These are phyloP conservation scores for Allomyces arbusculus DNA, from an alignment of 192 early-diverging fungal genomes.

Conservation along the genomic window DNA sequence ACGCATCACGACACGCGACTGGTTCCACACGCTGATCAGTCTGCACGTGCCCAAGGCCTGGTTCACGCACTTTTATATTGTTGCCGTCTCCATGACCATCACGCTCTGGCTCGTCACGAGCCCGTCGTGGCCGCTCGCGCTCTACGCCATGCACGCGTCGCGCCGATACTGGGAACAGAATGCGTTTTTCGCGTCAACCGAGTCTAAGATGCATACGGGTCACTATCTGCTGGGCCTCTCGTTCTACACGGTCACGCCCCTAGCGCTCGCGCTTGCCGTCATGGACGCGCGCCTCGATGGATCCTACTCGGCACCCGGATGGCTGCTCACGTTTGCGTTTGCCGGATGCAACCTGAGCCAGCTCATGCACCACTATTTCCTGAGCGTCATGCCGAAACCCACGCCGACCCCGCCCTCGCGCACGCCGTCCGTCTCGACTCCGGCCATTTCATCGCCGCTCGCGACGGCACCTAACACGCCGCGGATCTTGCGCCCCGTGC, in stretches of 20 bases:
- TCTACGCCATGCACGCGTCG: conserved; percentile 4
- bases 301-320: neutral
- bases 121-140: neutral
- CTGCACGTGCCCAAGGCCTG: conserved; percentile 9
- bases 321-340: neutral
- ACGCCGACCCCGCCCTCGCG: neutral
- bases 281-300: neutral
- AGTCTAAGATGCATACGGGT: conserved; percentile 10
- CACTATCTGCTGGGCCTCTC: conserved; percentile 12
- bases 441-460: neutral
- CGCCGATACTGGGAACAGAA: conserved; percentile 4
- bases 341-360: neutral
- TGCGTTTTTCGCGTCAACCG: conserved; percentile 2
- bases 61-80: conserved; percentile 16
- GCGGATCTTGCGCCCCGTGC: neutral
- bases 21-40: neutral
- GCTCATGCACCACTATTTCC: neutral
- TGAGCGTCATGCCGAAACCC: neutral
- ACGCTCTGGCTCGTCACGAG: neutral
- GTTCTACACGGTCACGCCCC: conserved; percentile 13
- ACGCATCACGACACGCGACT: neutral
- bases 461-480: neutral
- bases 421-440: neutral
- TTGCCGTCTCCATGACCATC: conserved; percentile 7
- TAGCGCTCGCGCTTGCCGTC: conserved; percentile 10